Evolutionary conservation across 495 filamentous ascomycete species (phyloP).

Genomic region (Xylaria acuta): DNA sequence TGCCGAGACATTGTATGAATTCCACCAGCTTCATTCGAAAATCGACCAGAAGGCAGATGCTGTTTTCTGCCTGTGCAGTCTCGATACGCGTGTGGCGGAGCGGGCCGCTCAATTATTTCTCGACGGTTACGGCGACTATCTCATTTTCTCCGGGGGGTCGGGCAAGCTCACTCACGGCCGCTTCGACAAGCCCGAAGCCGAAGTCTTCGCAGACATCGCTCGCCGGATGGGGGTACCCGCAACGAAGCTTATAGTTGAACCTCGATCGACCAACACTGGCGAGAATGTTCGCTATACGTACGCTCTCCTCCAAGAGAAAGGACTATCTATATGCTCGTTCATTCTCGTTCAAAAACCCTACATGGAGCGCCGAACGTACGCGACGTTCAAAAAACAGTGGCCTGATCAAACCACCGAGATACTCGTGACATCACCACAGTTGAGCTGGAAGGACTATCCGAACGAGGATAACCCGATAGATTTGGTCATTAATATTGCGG

Average conservation of each 20-base stretch:
- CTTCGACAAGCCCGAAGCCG: conserved; percentile 44
- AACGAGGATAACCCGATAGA: conserved; percentile 44
- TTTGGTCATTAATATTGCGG: conserved; percentile 46
- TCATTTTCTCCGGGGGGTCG: conserved; percentile 46
- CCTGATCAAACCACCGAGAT: conserved; percentile 35
- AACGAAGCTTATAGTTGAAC: conserved; percentile 40
- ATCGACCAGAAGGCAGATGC: conserved; percentile 36
- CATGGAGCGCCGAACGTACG: conserved; percentile 50
- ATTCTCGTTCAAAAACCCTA: conserved; percentile 50
- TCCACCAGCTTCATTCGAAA: conserved; percentile 44
- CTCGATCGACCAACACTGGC: conserved; percentile 46
- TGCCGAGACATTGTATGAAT: conserved; percentile 46
- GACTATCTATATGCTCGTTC: conserved; percentile 32
- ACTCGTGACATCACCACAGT: conserved; percentile 41
- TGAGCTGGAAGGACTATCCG: conserved; percentile 44
- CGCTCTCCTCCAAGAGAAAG: conserved; percentile 34
- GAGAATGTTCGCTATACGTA: conserved; percentile 50
- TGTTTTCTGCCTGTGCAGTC: conserved; percentile 49
- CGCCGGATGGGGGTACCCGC: conserved; percentile 38
- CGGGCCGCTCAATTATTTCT: conserved; percentile 45
- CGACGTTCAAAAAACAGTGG: conserved; percentile 50
- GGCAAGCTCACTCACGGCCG: conserved; percentile 42
- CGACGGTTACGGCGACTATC: conserved; percentile 35
- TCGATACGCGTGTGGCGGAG: conserved; percentile 46
- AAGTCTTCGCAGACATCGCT: conserved; percentile 45